Conservation (phyloP, 2,329 filamentous ascomycete species). For the Penicillium sp. region DNA sequence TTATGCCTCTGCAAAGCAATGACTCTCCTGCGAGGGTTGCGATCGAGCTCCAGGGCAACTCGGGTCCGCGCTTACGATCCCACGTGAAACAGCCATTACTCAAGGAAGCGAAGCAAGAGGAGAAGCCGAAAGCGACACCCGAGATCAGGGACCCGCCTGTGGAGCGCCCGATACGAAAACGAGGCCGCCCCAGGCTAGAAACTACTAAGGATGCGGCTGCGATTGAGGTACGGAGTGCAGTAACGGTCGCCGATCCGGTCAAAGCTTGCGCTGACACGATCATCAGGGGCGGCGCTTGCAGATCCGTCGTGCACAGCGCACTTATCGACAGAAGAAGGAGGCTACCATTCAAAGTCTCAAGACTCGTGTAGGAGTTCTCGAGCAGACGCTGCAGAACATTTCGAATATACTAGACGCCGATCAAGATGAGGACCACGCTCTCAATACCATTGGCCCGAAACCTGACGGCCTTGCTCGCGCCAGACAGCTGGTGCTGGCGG, state of each 20-base stretch:
- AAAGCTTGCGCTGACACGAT: constrained; percentile 4
- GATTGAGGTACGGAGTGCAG: constrained; percentile 14
- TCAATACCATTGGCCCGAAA: background rate
- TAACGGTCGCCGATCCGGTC: background rate
- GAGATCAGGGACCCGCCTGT: background rate
- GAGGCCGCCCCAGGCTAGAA: constrained; percentile 20
- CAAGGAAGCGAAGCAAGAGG: constrained; percentile 2
- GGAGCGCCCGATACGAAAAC: constrained; percentile 18
- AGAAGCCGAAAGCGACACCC: constrained; percentile 8
- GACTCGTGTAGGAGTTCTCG: constrained; percentile 64
- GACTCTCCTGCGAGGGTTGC: background rate
- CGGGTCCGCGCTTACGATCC: constrained; percentile 4
- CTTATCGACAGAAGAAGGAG: constrained; percentile 81
- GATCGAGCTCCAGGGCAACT: constrained; percentile 1
- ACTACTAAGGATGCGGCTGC: constrained; percentile 20
- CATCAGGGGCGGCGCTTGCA: constrained; percentile 63
- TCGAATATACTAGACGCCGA: constrained; percentile 10
- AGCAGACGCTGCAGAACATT: constrained; percentile 39
- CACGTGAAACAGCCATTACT: background rate
- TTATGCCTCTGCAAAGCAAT: background rate
- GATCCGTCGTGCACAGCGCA: constrained; percentile 78
- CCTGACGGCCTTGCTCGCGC: constrained; percentile 7
- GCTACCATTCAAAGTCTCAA: constrained; percentile 70
- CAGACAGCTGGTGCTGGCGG: constrained; percentile 16
- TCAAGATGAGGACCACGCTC: background rate